phyloP scores from a whole-genome alignment of 2,329 filamentous ascomycete species.

The Pestalotiopsis sp. region DNA sequence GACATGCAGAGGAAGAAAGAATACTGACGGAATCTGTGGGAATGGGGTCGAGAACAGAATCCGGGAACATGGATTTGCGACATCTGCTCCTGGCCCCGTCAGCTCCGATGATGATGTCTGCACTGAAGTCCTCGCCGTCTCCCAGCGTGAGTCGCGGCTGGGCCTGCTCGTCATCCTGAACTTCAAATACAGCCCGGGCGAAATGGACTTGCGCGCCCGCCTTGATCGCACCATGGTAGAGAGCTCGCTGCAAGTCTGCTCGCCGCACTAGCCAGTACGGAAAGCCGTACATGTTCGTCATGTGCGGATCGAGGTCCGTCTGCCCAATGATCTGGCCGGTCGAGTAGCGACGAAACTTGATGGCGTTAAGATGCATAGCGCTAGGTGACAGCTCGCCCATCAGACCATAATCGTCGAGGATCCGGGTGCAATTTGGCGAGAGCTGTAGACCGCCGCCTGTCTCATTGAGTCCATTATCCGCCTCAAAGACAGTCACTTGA shows the following conservation, averaged over 20 bases:
- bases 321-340: conserved; percentile 3
- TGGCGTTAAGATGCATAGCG: neutral
- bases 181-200: neutral
- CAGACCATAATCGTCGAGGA: neutral
- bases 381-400: neutral
- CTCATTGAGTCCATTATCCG: neutral
- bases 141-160: neutral
- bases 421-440: neutral
- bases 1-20: neutral
- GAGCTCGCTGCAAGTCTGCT: neutral
- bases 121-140: neutral
- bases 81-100: neutral
- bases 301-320: neutral
- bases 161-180: neutral
- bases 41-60: neutral
- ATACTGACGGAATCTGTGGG: neutral
- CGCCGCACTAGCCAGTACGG: conserved; percentile 3
- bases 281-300: neutral
- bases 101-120: neutral
- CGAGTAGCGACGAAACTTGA: conserved; percentile 1
- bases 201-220: neutral
- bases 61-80: neutral
- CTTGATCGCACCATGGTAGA: neutral
- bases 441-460: neutral
- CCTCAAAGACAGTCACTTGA: neutral